A percentile compares a stretch with the other conserved stretches of the same genome.
phyloP scores from a whole-genome alignment of 345 rosid species.

The Geranium rotundifolium region DNA sequence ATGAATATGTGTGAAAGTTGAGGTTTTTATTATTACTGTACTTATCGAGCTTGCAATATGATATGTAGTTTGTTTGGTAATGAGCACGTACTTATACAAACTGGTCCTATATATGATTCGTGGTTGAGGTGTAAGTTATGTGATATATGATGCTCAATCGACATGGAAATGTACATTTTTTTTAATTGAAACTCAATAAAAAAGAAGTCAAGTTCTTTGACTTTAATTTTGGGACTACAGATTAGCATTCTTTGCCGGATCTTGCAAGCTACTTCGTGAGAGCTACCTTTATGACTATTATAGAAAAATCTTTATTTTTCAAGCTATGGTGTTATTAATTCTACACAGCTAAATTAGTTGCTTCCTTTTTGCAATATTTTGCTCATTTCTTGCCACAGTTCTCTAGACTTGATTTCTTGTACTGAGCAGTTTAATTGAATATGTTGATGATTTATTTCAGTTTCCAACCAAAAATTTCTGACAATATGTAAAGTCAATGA shows the following conservation, averaged over 20 bases:
- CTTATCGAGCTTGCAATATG: not conserved
- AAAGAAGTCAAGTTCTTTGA: not conserved
- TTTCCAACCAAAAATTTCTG: not conserved
- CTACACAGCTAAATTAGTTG: not conserved
- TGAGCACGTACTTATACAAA: not conserved
- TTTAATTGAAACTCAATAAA: too few relatives aligned
- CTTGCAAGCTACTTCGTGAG: not conserved
- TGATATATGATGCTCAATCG: not conserved
- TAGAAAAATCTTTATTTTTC: too few relatives aligned
- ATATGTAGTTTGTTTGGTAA: not conserved
- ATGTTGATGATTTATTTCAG: not conserved
- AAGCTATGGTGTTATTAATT: not conserved
- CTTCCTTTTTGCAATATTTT: not conserved
- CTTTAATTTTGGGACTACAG: not conserved
- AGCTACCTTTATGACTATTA: not conserved
- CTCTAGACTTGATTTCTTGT: not conserved
- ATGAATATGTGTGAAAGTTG: too few relatives aligned
- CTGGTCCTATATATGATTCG: not conserved
- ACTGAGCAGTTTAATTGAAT: not conserved
- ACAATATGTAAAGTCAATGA: not conserved
- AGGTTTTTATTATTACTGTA: too few relatives aligned
- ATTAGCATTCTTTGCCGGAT: not conserved
- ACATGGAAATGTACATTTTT: not conserved
- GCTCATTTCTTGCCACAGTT: not conserved
- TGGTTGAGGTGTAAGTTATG: not conserved